phyloP scores from a whole-genome alignment of 768 basidiomycete genomes.

The Phlegmacium glaucopus region DNA sequence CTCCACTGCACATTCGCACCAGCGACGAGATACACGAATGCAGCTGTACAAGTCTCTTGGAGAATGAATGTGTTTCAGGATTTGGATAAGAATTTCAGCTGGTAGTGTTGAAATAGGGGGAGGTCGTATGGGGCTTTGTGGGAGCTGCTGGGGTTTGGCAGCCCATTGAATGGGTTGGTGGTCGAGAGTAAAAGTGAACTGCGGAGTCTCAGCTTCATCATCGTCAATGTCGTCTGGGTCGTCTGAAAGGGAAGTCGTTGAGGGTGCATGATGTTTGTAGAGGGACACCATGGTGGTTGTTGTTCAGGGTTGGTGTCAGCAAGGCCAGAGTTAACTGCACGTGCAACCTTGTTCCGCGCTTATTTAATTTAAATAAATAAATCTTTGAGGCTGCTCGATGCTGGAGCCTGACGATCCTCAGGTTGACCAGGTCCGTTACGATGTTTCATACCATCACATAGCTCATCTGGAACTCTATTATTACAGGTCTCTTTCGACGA shows the following conservation, averaged over 20 bases:
- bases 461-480: neutral
- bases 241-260: slow-evolving; percentile 76
- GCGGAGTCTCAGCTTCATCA: slow-evolving; percentile 34
- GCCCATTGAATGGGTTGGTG: slow-evolving; percentile 67
- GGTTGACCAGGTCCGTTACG: slow-evolving; percentile 6
- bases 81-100: slow-evolving; percentile 89
- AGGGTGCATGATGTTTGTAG: slow-evolving; percentile 62
- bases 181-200: slow-evolving; percentile 52
- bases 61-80: slow-evolving; percentile 79
- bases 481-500: slow-evolving; percentile 33
- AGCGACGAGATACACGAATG: slow-evolving; percentile 81
- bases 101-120: slow-evolving; percentile 71
- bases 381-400: slow-evolving; percentile 4
- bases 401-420: slow-evolving; percentile 7
- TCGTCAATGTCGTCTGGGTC: slow-evolving; percentile 59
- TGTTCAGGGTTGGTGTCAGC: slow-evolving; percentile 11
- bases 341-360: too few relatives aligned
- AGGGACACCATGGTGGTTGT: slow-evolving; percentile 36
- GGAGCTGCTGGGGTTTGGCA: slow-evolving; percentile 25
- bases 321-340: neutral
- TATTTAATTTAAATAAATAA: too few relatives aligned
- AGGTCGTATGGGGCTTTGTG: slow-evolving; percentile 16
- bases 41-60: slow-evolving; percentile 70
- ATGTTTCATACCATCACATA: too few relatives aligned
- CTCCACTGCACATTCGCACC: slow-evolving; percentile 96